These are phyloP conservation scores for Avena sativa DNA, from an alignment of 176 grass and related monocot species.

Conservation along the genomic window DNA sequence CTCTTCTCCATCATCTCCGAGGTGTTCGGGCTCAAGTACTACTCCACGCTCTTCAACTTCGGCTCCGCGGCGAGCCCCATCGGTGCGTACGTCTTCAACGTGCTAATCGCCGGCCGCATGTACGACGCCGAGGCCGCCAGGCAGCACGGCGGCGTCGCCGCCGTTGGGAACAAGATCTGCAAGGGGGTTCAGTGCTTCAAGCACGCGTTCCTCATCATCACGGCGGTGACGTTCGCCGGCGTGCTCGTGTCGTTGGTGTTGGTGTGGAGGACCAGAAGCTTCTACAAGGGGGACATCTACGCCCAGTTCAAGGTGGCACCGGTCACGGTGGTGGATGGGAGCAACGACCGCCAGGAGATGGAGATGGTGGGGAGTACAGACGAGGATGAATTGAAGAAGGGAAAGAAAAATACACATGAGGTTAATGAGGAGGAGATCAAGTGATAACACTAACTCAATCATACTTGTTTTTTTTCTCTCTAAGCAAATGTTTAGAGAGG, in stretches of 20 bases:
- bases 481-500: slow-evolving; percentile 5
- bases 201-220: slow-evolving; percentile 27
- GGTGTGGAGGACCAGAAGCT: slow-evolving; percentile 13
- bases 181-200: slow-evolving; percentile 24
- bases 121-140: slow-evolving; percentile 51
- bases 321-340: background rate
- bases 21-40: slow-evolving; percentile 84
- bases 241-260: background rate
- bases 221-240: slow-evolving; percentile 1
- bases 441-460: background rate
- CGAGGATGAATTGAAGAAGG: background rate
- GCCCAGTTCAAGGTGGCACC: slow-evolving; percentile 28
- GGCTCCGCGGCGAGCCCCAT: slow-evolving; percentile 77
- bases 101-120: slow-evolving; percentile 56
- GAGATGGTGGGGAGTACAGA: background rate
- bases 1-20: slow-evolving; percentile 95
- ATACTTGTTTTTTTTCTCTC: background rate
- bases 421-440: background rate
- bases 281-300: slow-evolving; percentile 33
- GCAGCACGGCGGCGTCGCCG: slow-evolving; percentile 47
- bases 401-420: background rate
- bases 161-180: background rate
- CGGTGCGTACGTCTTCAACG: slow-evolving; percentile 66
- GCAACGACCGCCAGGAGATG: background rate
- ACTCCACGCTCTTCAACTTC: slow-evolving; percentile 67